Evolutionary conservation across 768 basidiomycete species (phyloP).

Genomic region (Boletus rubroflammeus): DNA sequence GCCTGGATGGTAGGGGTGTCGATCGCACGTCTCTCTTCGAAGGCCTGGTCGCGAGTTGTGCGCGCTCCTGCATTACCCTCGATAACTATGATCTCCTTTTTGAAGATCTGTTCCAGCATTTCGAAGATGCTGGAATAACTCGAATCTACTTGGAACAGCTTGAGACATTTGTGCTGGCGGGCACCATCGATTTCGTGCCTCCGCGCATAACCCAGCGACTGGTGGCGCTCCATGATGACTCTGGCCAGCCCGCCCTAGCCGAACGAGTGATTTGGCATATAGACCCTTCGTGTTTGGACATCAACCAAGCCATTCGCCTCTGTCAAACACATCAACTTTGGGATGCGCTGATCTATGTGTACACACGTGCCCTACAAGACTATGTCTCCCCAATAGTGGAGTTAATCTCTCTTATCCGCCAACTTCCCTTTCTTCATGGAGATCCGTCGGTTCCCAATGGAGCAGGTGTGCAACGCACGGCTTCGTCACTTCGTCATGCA

Average conservation of each 20-base stretch:
- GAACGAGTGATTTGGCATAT: constrained; percentile 96
- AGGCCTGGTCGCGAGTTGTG: constrained; percentile 73
- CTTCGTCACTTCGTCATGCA: constrained; percentile 55
- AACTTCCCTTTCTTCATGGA: constrained; percentile 16
- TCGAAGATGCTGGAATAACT: constrained; percentile 78
- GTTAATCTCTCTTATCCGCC: constrained; percentile 71
- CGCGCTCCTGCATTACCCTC: constrained; percentile 76
- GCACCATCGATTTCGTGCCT: constrained; percentile 70
- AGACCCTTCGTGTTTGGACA: constrained; percentile 84
- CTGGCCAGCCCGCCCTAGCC: constrained; percentile 65
- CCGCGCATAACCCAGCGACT: constrained; percentile 86
- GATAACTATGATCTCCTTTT: constrained; percentile 84
- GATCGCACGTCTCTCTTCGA: constrained; percentile 91
- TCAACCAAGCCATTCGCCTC: constrained; percentile 86
- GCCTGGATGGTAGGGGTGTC: constrained; percentile 83
- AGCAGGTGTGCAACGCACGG: constrained; percentile 12
- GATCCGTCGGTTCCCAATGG: constrained; percentile 4
- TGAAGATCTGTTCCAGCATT: constrained; percentile 90
- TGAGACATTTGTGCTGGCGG: constrained; percentile 77
- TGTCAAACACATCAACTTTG: constrained; percentile 83
- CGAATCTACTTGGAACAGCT: constrained; percentile 80
- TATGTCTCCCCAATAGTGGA: constrained; percentile 88
- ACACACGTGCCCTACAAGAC: constrained; percentile 83
- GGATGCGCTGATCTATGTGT: constrained; percentile 93
- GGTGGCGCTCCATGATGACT: constrained; percentile 71